Evolutionary conservation across 345 rosid species (phyloP).

Genomic region (Gossypium raimondii): DNA sequence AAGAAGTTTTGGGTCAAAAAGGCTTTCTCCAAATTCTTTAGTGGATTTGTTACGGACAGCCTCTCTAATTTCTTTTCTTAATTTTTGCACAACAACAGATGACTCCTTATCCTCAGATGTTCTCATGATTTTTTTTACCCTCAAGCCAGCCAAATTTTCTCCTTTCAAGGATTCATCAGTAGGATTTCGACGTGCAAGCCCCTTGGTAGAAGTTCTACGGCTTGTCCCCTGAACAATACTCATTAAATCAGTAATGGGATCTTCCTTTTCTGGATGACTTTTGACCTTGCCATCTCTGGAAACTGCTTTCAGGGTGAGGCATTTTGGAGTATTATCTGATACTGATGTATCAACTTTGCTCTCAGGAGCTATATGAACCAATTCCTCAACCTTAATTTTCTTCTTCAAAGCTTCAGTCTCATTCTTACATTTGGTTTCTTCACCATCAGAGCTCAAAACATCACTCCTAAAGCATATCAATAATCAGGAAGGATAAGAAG

Average conservation of each 20-base stretch:
- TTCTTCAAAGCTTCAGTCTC: constrained; percentile 34
- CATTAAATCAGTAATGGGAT: constrained; percentile 50
- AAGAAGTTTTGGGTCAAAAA: constrained; percentile 87
- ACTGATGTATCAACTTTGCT: constrained; percentile 29
- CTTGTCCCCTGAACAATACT: constrained; percentile 59
- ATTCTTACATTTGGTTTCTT: constrained; percentile 29
- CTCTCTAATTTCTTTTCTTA: constrained; percentile 88
- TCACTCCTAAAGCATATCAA: constrained; percentile 27
- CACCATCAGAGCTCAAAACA: constrained; percentile 33
- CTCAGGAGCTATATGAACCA: constrained; percentile 33
- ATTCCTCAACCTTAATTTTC: constrained; percentile 42
- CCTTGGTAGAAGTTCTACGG: constrained; percentile 32
- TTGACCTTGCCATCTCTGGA: constrained; percentile 23
- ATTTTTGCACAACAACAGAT: constrained; percentile 59
- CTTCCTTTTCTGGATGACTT: constrained; percentile 21
- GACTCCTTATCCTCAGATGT: constrained; percentile 63
- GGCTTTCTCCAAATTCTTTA: constrained; percentile 52
- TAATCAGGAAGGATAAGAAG: constrained; percentile 9
- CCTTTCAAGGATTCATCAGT: constrained; percentile 38
- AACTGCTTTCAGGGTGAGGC: constrained; percentile 14
- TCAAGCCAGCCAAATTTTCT: constrained; percentile 60
- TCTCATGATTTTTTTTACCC: constrained; percentile 92
- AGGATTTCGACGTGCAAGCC: constrained; percentile 24
- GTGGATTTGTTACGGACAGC: constrained; percentile 69
- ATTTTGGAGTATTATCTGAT: constrained; percentile 32